Evolutionary conservation across 768 basidiomycete genomes (phyloP).

Genomic region (Suillus lakei): DNA sequence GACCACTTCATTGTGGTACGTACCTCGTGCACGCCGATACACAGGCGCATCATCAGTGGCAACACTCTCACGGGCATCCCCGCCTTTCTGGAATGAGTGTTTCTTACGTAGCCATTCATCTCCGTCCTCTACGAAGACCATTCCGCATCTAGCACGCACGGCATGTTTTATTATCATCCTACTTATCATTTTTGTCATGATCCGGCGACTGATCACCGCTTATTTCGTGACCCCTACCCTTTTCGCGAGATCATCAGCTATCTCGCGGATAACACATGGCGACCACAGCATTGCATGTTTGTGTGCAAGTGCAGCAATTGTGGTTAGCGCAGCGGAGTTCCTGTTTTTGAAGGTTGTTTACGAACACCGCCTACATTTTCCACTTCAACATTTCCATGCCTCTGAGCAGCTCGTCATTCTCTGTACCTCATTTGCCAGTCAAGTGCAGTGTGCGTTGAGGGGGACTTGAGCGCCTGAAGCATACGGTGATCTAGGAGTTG

Average conservation of each 20-base stretch:
- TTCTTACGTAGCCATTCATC: constrained; percentile 31
- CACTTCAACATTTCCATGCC: constrained; percentile 19
- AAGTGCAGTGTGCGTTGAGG: constrained; percentile 26
- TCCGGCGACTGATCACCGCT: constrained; percentile 54
- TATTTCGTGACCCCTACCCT: constrained; percentile 28
- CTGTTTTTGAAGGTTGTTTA: constrained; percentile 31
- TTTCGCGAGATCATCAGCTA: constrained; percentile 31
- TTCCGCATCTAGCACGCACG: constrained; percentile 31
- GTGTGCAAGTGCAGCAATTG: constrained; percentile 25
- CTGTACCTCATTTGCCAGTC: constrained; percentile 43
- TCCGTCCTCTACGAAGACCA: constrained; percentile 27
- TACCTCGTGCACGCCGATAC: constrained; percentile 80
- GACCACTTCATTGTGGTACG: constrained; percentile 85
- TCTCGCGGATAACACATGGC: constrained; percentile 25
- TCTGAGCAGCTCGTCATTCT: constrained; percentile 27
- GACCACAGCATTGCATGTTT: constrained; percentile 41
- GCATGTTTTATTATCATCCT: constrained; percentile 47
- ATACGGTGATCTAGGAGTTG: constrained; percentile 17
- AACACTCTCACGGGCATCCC: constrained; percentile 30
- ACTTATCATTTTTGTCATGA: constrained; percentile 39
- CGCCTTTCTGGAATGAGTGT: constrained; percentile 18
- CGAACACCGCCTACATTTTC: constrained; percentile 25
- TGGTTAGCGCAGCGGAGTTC: constrained; percentile 30
- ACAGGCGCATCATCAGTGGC: constrained; percentile 56
- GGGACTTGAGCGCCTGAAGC: constrained; percentile 29